Evolutionary conservation across 805 yeast genomes (phyloP).

Genomic region (Nakazawaea anatomiae): DNA sequence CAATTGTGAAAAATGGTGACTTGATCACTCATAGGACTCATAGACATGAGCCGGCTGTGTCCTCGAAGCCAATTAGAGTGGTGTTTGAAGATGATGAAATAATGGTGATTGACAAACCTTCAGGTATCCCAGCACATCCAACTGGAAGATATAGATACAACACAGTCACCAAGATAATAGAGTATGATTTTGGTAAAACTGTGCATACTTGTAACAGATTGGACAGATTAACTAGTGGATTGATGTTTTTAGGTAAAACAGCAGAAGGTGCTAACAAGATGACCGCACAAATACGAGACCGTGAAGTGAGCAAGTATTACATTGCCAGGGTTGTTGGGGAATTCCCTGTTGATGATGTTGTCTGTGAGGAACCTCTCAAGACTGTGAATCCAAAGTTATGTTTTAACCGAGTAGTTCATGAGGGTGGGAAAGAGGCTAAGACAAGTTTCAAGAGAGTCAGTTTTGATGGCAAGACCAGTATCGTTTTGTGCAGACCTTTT

Average conservation of each 20-base stretch:
- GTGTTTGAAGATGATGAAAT: conserved; percentile 71
- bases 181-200: conserved; percentile 56
- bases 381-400: conserved; percentile 73
- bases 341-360: conserved; percentile 57
- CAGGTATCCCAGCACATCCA: conserved; percentile 95
- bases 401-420: conserved; percentile 50
- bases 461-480: conserved; percentile 61
- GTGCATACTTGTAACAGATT: conserved; percentile 86
- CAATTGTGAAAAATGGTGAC: conserved; percentile 76
- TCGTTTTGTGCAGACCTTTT: conserved; percentile 78
- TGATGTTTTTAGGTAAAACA: conserved; percentile 85
- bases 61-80: conserved; percentile 51
- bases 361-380: conserved; percentile 60
- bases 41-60: conserved; percentile 87
- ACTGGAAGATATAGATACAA: conserved; percentile 78
- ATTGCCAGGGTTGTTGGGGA: conserved; percentile 84
- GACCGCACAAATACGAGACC: conserved; percentile 63
- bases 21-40: conserved; percentile 73
- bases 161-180: conserved; percentile 71
- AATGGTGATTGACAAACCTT: conserved; percentile 86
- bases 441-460: conserved; percentile 65
- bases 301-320: conserved; percentile 76
- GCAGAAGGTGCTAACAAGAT: conserved; percentile 73
- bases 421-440: conserved; percentile 61
- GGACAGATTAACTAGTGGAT: conserved; percentile 87